A percentile compares a stretch with the other conserved stretches of the same genome.
phyloP scores from a whole-genome alignment of 2,329 filamentous ascomycete genomes.

The Penicillium decumbens region DNA sequence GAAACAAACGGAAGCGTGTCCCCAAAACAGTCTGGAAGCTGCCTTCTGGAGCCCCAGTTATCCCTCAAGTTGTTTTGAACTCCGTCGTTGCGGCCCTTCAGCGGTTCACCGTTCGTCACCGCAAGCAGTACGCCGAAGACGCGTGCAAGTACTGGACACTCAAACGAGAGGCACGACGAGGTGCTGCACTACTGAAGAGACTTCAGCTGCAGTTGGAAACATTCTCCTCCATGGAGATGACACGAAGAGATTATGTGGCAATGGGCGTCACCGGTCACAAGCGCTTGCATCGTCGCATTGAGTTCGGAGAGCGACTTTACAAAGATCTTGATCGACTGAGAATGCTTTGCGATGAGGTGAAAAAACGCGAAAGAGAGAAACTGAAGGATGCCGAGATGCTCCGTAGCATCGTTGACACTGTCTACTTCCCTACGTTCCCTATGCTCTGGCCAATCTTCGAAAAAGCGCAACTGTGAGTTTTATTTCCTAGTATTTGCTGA shows the following conservation, averaged over 20 bases:
- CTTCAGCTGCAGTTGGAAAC: constrained; percentile 92
- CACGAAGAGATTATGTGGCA: constrained; percentile 86
- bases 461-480: constrained; percentile 72
- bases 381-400: constrained; percentile 71
- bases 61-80: constrained; percentile 82
- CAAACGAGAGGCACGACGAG: constrained; percentile 86
- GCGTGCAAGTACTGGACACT: constrained; percentile 97
- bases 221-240: constrained; percentile 96
- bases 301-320: constrained; percentile 67
- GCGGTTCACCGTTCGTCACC: constrained; percentile 76
- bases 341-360: constrained; percentile 64
- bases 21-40: constrained; percentile 79
- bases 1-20: constrained; percentile 57
- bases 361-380: constrained; percentile 71
- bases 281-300: constrained; percentile 73
- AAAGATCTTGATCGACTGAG: constrained; percentile 72
- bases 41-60: constrained; percentile 89
- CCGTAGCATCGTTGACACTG: constrained; percentile 73
- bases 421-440: constrained; percentile 84
- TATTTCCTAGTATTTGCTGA: not conserved
- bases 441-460: constrained; percentile 73
- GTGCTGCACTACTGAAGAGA: constrained; percentile 85
- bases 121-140: constrained; percentile 88
- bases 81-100: constrained; percentile 77
- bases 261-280: constrained; percentile 83